These are phyloP conservation scores for Rhizopogon vinicolor DNA, from an alignment of 768 basidiomycete species.

Conservation along the genomic window DNA sequence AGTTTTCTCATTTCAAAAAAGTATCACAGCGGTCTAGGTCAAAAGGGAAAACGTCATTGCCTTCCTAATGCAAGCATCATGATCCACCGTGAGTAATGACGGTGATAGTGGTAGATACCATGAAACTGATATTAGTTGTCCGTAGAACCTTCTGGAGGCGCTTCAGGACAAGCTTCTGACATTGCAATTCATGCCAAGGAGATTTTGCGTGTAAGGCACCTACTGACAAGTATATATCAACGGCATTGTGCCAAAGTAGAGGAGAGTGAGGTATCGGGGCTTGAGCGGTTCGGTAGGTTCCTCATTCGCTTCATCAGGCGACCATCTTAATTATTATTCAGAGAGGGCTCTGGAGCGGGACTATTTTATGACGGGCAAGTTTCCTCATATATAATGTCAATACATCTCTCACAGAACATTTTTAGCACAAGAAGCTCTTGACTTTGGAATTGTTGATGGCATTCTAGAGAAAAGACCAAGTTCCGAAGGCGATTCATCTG, in stretches of 20 bases:
- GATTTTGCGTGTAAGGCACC: slow-evolving; percentile 82
- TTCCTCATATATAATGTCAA: slow-evolving; percentile 9
- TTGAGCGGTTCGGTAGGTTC: slow-evolving; percentile 73
- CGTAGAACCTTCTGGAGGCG: slow-evolving; percentile 93
- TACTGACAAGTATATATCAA: slow-evolving; percentile 86
- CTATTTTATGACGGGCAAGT: slow-evolving; percentile 88
- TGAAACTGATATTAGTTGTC: slow-evolving; percentile 7
- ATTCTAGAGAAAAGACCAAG: slow-evolving; percentile 78
- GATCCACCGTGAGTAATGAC: slow-evolving; percentile 80
- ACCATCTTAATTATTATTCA: slow-evolving; percentile 25
- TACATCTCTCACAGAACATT: slow-evolving; percentile 16
- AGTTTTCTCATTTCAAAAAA: slow-evolving; percentile 6
- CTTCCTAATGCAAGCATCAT: slow-evolving; percentile 94
- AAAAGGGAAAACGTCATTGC: slow-evolving; percentile 86
- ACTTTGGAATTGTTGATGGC: slow-evolving; percentile 91
- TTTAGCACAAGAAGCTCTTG: slow-evolving; percentile 79
- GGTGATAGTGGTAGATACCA: background rate
- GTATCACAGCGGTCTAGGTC: slow-evolving; percentile 40
- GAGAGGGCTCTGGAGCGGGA: slow-evolving; percentile 90
- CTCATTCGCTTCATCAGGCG: slow-evolving; percentile 13
- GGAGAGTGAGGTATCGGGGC: slow-evolving; percentile 59
- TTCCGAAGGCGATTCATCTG: slow-evolving; percentile 32
- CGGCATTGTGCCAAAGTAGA: slow-evolving; percentile 69
- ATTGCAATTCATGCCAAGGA: slow-evolving; percentile 98
- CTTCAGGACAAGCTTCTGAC: slow-evolving; percentile 92